These are phyloP conservation scores for Wallacemonas rigidus DNA, from an alignment of 208 protist genomes.

Conservation along the genomic window DNA sequence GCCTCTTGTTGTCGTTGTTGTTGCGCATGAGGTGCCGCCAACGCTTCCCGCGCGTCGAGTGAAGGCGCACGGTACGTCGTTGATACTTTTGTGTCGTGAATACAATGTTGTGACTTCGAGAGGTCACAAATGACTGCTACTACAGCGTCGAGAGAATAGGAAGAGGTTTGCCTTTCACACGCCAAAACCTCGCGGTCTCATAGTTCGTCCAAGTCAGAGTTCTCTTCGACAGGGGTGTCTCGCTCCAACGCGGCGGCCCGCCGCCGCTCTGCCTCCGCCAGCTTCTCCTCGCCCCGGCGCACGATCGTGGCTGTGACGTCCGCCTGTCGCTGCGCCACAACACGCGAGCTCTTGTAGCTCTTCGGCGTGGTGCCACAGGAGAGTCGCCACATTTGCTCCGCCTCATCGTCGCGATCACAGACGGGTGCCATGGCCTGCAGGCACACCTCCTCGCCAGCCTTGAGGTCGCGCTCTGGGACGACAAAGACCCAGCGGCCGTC, in stretches of 20 bases:
- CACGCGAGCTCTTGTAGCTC: conserved; percentile 61
- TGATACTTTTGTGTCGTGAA: too few species aligned
- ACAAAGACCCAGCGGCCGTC: conserved; percentile 80
- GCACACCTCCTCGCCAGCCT: conserved; percentile 70
- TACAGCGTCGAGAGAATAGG: too few species aligned
- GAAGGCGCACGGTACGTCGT: too few species aligned
- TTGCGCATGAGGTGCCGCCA: too few species aligned
- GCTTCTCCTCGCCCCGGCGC: conserved; percentile 28
- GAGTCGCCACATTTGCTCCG: conserved; percentile 86
- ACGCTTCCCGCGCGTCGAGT: too few species aligned
- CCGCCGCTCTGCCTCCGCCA: conserved; percentile 7
- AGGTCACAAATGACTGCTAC: too few species aligned
- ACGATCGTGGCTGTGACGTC: conserved; percentile 55
- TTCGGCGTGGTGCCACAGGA: conserved; percentile 71
- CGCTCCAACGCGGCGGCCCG: not conserved
- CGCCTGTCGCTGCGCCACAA: conserved; percentile 45
- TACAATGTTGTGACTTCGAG: too few species aligned
- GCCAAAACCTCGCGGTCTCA: not conserved
- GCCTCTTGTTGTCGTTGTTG: too few species aligned
- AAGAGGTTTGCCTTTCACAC: not conserved
- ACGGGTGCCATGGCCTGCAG: conserved; percentile 90
- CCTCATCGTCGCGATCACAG: conserved; percentile 78
- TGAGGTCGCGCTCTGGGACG: conserved; percentile 51
- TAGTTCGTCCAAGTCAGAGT: not conserved
- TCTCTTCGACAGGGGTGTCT: not conserved